phyloP scores from a whole-genome alignment of 306 rosid species.

The Sophora flavescens region DNA sequence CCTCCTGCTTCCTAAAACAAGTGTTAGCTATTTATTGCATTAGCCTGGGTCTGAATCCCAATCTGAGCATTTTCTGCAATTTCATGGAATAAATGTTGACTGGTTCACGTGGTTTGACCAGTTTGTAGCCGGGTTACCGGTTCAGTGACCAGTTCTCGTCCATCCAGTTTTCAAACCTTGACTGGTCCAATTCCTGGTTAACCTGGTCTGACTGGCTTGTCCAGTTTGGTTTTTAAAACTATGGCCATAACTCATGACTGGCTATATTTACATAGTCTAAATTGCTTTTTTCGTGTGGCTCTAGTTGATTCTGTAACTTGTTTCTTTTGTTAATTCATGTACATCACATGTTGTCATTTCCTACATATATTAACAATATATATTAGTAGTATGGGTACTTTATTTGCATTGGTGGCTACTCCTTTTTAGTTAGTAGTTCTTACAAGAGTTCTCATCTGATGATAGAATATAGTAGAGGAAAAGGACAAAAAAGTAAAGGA shows the following conservation, averaged over 20 bases:
- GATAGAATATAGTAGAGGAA: conserved; percentile 88
- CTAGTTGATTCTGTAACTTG: background rate
- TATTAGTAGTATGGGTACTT: background rate
- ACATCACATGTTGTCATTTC: conserved; percentile 2
- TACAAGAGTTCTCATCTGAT: conserved; percentile 44
- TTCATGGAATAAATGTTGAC: background rate
- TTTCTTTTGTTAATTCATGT: conserved; percentile 24
- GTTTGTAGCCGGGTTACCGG: background rate
- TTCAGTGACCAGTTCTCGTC: background rate
- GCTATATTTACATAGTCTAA: conserved; percentile 4
- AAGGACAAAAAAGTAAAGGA: conserved; percentile 91
- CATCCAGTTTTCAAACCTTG: background rate
- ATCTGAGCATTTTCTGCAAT: background rate
- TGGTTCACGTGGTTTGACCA: background rate
- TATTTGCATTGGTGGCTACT: background rate
- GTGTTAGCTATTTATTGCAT: background rate
- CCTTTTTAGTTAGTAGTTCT: conserved; percentile 38
- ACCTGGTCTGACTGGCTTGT: background rate
- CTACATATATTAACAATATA: conserved; percentile 23
- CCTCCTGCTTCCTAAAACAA: too few relatives aligned
- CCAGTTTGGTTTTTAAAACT: background rate
- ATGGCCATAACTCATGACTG: background rate
- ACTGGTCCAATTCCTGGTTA: background rate
- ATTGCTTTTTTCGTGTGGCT: background rate
- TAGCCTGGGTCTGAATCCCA: background rate